Conservation (phyloP, 73 alveolate genomes). For the Paramecium tetraurelia region DNA sequence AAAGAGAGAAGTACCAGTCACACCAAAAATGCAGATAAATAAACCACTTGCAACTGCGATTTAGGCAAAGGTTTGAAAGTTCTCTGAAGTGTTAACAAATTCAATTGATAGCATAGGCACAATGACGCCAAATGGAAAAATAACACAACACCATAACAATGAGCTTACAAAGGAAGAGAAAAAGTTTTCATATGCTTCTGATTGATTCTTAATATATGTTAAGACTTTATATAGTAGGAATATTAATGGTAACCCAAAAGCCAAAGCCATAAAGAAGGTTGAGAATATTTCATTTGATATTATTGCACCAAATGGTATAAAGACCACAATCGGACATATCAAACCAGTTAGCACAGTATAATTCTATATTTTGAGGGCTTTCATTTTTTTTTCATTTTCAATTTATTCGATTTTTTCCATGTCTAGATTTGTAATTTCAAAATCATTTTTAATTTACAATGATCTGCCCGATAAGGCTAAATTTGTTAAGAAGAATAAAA, state of each 20-base stretch:
- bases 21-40: constrained; percentile 1
- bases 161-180: constrained; percentile 2
- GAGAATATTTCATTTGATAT: not conserved
- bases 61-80: constrained; percentile 14
- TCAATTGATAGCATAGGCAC: not conserved
- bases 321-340: not conserved
- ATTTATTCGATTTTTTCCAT: not conserved
- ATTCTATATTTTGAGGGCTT: not conserved
- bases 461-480: constrained; percentile 7
- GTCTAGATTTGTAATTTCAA: not conserved
- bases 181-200: not conserved
- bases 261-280: not conserved
- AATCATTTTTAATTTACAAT: not conserved
- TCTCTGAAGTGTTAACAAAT: not conserved
- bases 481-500: not conserved
- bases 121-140: constrained; percentile 33
- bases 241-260: not conserved
- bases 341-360: not conserved
- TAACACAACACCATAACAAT: constrained; percentile 22
- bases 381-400: not conserved
- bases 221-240: not conserved
- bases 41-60: constrained; percentile 25
- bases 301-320: not conserved
- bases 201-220: not conserved
- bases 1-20: constrained; percentile 6